Conservation (phyloP, 2,329 filamentous ascomycete species). For the Sphaerulina vaccinii region DNA sequence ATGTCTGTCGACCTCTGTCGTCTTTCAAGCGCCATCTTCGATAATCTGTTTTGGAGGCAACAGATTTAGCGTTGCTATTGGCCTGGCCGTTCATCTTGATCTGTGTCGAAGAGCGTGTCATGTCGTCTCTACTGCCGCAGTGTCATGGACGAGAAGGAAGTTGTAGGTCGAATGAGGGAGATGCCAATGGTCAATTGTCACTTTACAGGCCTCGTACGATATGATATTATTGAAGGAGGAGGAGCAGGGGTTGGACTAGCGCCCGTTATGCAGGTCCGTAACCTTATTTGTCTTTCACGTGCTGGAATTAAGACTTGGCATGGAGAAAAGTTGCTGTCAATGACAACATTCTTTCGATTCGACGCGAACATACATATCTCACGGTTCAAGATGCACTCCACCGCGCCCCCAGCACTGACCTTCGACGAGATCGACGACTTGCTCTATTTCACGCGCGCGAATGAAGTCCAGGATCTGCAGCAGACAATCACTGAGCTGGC, state of each 20-base stretch:
- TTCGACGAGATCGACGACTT: slow-evolving; percentile 89
- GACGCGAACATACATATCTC: not conserved
- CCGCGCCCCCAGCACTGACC: slow-evolving; percentile 46
- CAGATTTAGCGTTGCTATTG: slow-evolving; percentile 25
- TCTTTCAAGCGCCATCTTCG: slow-evolving; percentile 81
- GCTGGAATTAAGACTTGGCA: not conserved
- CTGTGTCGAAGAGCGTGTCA: slow-evolving; percentile 12
- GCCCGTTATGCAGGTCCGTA: slow-evolving; percentile 7
- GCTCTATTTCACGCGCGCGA: slow-evolving; percentile 78
- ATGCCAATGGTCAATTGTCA: not conserved
- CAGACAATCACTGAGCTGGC: slow-evolving; percentile 59
- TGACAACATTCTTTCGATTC: not conserved
- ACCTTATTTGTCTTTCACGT: slow-evolving; percentile 4
- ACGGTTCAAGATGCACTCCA: slow-evolving; percentile 12
- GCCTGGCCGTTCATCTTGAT: slow-evolving; percentile 17
- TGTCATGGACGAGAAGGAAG: not conserved
- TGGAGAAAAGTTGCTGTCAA: not conserved
- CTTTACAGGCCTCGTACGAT: slow-evolving; percentile 10
- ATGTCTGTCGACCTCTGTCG: slow-evolving; percentile 82
- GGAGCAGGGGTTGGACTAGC: not conserved
- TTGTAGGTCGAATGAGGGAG: not conserved
- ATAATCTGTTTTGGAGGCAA: slow-evolving; percentile 62
- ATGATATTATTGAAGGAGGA: not conserved
- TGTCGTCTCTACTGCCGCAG: slow-evolving; percentile 1
- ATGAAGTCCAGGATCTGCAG: slow-evolving; percentile 70